Conservation (phyloP, 306 rosid genomes). For the Cotoneaster glaucophyllus region DNA sequence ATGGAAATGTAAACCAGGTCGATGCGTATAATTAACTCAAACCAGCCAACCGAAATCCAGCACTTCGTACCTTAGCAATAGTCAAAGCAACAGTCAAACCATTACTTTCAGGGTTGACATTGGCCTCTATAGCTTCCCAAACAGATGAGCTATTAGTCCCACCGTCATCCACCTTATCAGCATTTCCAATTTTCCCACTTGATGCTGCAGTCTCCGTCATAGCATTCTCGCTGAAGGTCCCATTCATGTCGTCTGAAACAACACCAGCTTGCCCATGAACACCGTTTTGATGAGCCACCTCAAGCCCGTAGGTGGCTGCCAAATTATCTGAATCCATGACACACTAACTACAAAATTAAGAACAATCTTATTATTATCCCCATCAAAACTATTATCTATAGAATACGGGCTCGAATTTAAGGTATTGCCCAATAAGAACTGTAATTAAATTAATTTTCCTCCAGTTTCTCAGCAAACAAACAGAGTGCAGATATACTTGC, state of each 20-base stretch:
- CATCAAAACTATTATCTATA: not conserved
- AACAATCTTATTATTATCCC: not conserved
- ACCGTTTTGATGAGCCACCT: slow-evolving; percentile 56
- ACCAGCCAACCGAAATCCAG: not conserved
- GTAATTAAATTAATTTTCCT: not conserved
- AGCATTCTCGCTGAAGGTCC: slow-evolving; percentile 9
- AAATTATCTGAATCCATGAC: slow-evolving; percentile 57
- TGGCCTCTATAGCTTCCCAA: slow-evolving; percentile 43
- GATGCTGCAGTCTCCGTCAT: slow-evolving; percentile 17
- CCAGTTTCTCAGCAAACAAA: slow-evolving; percentile 22
- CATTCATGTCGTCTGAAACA: slow-evolving; percentile 27
- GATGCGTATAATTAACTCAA: not conserved
- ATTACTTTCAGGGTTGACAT: slow-evolving; percentile 25
- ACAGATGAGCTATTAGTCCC: slow-evolving; percentile 28
- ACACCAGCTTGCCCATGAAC: slow-evolving; percentile 28
- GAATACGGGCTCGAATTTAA: no score
- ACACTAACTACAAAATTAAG: slow-evolving; percentile 34
- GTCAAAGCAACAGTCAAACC: slow-evolving; percentile 34
- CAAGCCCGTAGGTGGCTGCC: slow-evolving; percentile 39
- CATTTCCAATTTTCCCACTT: slow-evolving; percentile 41
- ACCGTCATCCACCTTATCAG: slow-evolving; percentile 29
- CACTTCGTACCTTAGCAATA: slow-evolving; percentile 44
- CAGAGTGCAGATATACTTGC: not conserved
- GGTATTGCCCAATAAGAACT: not conserved
- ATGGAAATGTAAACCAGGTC: slow-evolving; percentile 14